Percentiles rank a stretch among this genome's conserved stretches.
These are phyloP conservation scores for Cyberlindnera mycetangii DNA, from an alignment of 805 yeast genomes.

Conservation along the genomic window DNA sequence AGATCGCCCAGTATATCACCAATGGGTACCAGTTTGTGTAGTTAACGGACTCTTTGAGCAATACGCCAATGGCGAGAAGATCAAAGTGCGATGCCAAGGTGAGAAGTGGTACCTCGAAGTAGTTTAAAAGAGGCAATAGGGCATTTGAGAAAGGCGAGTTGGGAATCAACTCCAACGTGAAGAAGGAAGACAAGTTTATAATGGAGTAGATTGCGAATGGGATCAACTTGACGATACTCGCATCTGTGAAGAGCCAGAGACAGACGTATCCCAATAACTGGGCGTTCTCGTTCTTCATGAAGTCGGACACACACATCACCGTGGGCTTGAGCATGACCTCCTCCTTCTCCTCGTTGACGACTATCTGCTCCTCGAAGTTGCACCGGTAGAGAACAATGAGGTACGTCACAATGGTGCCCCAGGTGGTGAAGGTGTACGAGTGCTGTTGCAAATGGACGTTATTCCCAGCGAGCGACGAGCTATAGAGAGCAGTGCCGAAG, in stretches of 20 bases:
- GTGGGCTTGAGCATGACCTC: slow-evolving; percentile 14
- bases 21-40: slow-evolving; percentile 31
- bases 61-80: slow-evolving; percentile 30
- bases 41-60: slow-evolving; percentile 30
- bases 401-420: slow-evolving; percentile 25
- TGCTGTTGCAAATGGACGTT: neutral
- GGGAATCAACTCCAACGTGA: slow-evolving; percentile 34
- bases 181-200: slow-evolving; percentile 35
- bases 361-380: slow-evolving; percentile 19
- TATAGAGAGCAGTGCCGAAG: slow-evolving; percentile 15
- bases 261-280: slow-evolving; percentile 36
- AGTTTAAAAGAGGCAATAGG: slow-evolving; percentile 35
- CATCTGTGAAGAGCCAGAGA: slow-evolving; percentile 37
- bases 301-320: slow-evolving; percentile 31
- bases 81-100: slow-evolving; percentile 38
- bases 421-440: slow-evolving; percentile 19
- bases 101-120: slow-evolving; percentile 37
- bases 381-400: slow-evolving; percentile 26
- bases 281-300: slow-evolving; percentile 40
- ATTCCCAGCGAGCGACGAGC: slow-evolving; percentile 4
- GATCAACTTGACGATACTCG: slow-evolving; percentile 33
- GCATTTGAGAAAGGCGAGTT: slow-evolving; percentile 32
- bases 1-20: slow-evolving; percentile 33
- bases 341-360: slow-evolving; percentile 15
- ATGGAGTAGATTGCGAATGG: slow-evolving; percentile 42